These are phyloP conservation scores for Daphne laureola DNA, from an alignment of 441 rosid species.

Conservation along the genomic window DNA sequence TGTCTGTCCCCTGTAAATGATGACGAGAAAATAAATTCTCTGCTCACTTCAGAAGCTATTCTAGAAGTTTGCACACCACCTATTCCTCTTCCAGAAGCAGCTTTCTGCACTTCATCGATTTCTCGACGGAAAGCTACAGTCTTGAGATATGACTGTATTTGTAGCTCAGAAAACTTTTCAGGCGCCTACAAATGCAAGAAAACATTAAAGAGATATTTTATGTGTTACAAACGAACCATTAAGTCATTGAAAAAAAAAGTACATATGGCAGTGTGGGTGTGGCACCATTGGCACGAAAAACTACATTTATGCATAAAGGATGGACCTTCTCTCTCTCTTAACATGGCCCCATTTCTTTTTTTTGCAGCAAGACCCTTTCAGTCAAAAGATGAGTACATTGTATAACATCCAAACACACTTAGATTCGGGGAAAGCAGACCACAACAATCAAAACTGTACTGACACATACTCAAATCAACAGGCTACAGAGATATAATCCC, in stretches of 20 bases:
- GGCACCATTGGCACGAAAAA: too few species aligned
- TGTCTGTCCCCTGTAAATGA: conserved; percentile 84
- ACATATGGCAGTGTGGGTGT: too few species aligned
- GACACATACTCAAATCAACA: too few species aligned
- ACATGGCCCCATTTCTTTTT: too few species aligned
- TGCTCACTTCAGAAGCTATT: conserved; percentile 94
- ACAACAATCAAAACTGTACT: too few species aligned
- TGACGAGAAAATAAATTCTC: conserved; percentile 90
- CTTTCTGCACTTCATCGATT: conserved; percentile 86
- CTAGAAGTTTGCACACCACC: conserved; percentile 88
- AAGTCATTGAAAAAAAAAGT: neutral
- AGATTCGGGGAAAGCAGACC: too few species aligned
- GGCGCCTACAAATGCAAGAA: conserved; percentile 56
- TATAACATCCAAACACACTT: too few species aligned
- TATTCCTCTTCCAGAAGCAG: conserved; percentile 78
- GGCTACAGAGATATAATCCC: too few species aligned
- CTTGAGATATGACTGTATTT: conserved; percentile 91
- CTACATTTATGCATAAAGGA: too few species aligned
- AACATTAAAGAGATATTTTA: conserved; percentile 9
- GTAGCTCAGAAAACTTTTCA: conserved; percentile 82
- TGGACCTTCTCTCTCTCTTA: too few species aligned
- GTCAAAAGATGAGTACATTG: too few species aligned
- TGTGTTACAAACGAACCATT: conserved; percentile 5
- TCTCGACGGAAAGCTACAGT: conserved; percentile 94
- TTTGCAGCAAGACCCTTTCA: too few species aligned